These are phyloP conservation scores for Picea mariana DNA, from an alignment of 83 land plant genomes.

Conservation along the genomic window DNA sequence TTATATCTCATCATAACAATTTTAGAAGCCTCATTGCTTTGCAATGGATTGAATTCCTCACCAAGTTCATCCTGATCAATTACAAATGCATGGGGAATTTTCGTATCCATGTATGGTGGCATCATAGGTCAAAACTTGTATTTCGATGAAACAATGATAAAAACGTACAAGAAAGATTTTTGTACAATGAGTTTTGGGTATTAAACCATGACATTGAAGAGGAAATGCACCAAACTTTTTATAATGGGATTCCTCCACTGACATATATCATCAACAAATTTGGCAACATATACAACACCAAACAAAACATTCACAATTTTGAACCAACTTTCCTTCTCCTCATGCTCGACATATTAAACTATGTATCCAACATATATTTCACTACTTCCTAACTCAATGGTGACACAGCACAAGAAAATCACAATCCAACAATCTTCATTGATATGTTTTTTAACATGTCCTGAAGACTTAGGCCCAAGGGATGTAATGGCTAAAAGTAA, in stretches of 20 bases:
- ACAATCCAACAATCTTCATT: too few relatives aligned
- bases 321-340: too few relatives aligned
- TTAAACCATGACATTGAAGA: constrained; percentile 57
- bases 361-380: too few relatives aligned
- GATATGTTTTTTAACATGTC: too few relatives aligned
- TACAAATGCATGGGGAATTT: constrained; percentile 64
- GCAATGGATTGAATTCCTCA: constrained; percentile 71
- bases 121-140: constrained; percentile 56
- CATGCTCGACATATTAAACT: too few relatives aligned
- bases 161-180: constrained; percentile 70
- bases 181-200: constrained; percentile 79
- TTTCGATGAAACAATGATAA: constrained; percentile 65
- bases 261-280: constrained; percentile 75
- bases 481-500: too few relatives aligned
- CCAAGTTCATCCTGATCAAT: constrained; percentile 78
- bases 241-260: constrained; percentile 75
- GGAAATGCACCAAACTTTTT: constrained; percentile 69
- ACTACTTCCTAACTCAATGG: too few relatives aligned
- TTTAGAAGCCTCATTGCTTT: too few relatives aligned
- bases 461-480: too few relatives aligned
- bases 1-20: too few relatives aligned
- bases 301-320: too few relatives aligned
- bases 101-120: constrained; percentile 64
- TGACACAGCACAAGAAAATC: too few relatives aligned
- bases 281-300: constrained; percentile 15